Base-by-base conservation (phyloP, 768 basidiomycete genomes). In the Fomitopsis serialis region DNA sequence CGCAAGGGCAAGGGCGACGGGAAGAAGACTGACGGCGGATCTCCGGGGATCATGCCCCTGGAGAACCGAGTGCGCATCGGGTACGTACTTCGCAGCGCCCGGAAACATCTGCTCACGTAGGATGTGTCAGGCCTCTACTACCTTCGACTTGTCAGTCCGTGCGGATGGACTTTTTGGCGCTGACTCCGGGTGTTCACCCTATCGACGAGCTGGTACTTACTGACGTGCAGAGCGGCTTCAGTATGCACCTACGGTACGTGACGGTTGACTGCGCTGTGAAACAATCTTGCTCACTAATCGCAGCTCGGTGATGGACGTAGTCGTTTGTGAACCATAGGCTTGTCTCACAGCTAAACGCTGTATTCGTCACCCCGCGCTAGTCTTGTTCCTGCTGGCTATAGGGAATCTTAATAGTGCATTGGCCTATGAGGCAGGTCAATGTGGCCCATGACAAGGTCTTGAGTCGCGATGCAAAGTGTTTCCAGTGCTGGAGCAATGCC, bases 111-210 rank as follows among this genome's bases (percentile, higher is more conserved):
- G n/a, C 17, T 48, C 36, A 22, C 19, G 23, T 13, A 3, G 13
- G 43, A 25, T 40, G 49, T 9, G 8, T 25, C 58, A 92, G 89
- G 11, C 91, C 91, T 12, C 74, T 93, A 19, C 74, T 80, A n/a
- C 87, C 91, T 3, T 81, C 82, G 11, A 85, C 89, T 1, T 91
- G 90, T 63, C 91, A 93, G 66, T 89, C 88, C 19, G 88, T 93
- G 23, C 75, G 89, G 37, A 91, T 94, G 85, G 79, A 86, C 54
- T 92, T 93, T 61, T 69, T 94, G 44, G 90, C 92, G 2, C 71
- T 94, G 45, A 77, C 80, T 8, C 84, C 89, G 19, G 92, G 92
- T 2, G 82, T 92, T 2, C 90, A 93, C 62, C 74, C 84, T 2
- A 78, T 94, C 48, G 83, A 88, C 56, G 75, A 78, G 5, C 69